These are phyloP conservation scores for Apiosordaria backusii DNA, from an alignment of 495 filamentous ascomycete genomes.

Conservation along the genomic window DNA sequence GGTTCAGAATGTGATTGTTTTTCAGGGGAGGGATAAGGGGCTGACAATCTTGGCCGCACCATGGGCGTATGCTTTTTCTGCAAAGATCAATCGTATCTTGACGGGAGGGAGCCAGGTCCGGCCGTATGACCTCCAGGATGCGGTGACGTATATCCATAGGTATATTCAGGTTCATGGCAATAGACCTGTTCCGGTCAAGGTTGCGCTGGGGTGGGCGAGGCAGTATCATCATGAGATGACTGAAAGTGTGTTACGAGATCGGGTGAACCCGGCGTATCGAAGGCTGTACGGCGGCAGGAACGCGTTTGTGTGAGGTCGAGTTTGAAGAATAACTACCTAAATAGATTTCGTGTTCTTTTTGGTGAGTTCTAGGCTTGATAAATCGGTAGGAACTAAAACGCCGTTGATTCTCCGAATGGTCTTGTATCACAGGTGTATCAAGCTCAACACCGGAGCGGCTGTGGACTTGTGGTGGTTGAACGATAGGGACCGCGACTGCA, in stretches of 20 bases:
- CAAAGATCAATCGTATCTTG: slow-evolving; percentile 9
- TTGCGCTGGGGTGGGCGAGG: slow-evolving; percentile 3
- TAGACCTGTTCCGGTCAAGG: background rate
- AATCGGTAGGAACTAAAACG: no score
- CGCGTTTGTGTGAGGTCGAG: background rate
- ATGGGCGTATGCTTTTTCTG: slow-evolving; percentile 9
- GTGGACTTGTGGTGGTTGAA: no score
- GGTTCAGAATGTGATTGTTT: slow-evolving; percentile 7
- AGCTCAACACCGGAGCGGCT: no score
- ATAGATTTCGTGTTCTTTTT: background rate
- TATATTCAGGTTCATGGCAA: slow-evolving; percentile 9
- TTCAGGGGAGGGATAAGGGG: background rate
- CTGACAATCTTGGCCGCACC: slow-evolving; percentile 9
- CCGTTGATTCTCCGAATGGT: background rate
- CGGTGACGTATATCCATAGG: slow-evolving; percentile 8
- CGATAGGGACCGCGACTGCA: no score
- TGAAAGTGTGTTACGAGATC: background rate
- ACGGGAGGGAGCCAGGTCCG: slow-evolving; percentile 1
- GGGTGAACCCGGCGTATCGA: slow-evolving; percentile 7
- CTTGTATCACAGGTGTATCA: no score
- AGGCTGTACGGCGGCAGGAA: slow-evolving; percentile 1
- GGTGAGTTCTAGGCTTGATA: background rate
- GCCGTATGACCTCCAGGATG: slow-evolving; percentile 11
- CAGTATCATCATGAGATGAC: slow-evolving; percentile 8
- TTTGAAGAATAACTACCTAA: background rate